phyloP scores from a whole-genome alignment of 1,284 basidiomycete genomes.

The Cerrena zonata region DNA sequence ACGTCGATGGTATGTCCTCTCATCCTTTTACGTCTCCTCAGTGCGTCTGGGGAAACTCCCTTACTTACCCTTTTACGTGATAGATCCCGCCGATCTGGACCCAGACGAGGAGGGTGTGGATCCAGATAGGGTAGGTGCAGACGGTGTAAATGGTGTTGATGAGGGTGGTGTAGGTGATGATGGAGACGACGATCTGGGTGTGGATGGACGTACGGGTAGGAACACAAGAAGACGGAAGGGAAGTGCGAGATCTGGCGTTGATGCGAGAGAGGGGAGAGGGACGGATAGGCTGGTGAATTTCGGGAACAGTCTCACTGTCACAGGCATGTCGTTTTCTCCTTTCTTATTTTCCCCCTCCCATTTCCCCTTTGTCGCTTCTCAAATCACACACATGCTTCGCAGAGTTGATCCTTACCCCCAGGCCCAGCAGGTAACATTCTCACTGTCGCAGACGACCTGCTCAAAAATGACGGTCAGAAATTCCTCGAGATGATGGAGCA shows the following conservation, averaged over 20 bases:
- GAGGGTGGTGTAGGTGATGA: no score
- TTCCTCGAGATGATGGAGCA: conserved; percentile 99
- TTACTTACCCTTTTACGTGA: no score
- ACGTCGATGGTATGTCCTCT: conserved; percentile 30
- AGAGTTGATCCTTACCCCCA: conserved; percentile 16
- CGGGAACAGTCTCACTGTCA: conserved; percentile 29
- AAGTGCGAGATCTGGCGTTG: conserved; percentile 14
- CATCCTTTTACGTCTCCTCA: conserved; percentile 22
- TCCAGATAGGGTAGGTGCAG: no score
- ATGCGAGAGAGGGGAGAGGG: conserved; percentile 15
- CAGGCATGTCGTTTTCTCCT: conserved; percentile 22
- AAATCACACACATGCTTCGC: no score
- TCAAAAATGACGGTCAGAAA: conserved; percentile 97
- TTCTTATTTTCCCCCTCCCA: no score
- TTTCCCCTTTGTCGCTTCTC: conserved; percentile 4
- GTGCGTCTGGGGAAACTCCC: no score
- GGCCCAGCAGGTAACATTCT: conserved; percentile 77
- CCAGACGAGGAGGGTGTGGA: no score
- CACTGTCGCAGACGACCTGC: conserved; percentile 96
- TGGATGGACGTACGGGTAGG: no score
- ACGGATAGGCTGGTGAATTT: conserved; percentile 23
- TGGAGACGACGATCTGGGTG: no score
- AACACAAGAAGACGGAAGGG: conserved; percentile 18
- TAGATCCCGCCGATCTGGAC: no score
- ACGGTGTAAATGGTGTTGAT: no score